Base-by-base conservation (phyloP, 2,329 filamentous ascomycete species). In the Pseudogymnoascus sp. region DNA sequence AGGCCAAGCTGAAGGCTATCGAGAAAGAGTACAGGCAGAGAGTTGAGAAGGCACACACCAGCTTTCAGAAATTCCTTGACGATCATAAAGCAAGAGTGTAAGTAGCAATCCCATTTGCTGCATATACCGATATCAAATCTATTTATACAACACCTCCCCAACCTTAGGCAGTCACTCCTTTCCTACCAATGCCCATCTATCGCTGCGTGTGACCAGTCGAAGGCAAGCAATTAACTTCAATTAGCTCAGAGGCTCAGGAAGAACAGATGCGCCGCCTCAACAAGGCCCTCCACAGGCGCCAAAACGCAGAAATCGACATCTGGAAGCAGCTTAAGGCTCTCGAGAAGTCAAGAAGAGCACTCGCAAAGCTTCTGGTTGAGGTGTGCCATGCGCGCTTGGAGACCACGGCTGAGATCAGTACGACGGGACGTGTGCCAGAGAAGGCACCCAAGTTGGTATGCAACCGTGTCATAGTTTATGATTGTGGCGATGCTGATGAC, bases 1-100 rank as follows among this genome's bases (percentile, higher is more conserved):
- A 72, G 17, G 62, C 66, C n/a, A 70, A 69, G 63, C 68, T 72
- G 7, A 71, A 67, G 23, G 61, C 62, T 21, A 68, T 74, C 31
- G 68, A 71, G 36, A 61, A 47, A 17, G 69, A 71, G 21, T 68
- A 69, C 38, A 62, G 65, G 15, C 67, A 68, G 42, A 65, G 64
- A 21, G 65, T 69, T 33, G 67, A 71, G 60, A 70, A 71, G 36
- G 57, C 68, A n/a, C 63, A 61, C 40, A 47, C 13, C 4, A 69
- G 64, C 61, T 67, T 74, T 62, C 66, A 70, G 50, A 57, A 61
- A 35, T 28, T 69, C 13, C 69, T 69, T 63, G 64, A 69, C 8
- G 62, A 50, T 57, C 67, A 68, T 35, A 68, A 68, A 47, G 62
- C 21, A 15, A 68, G 64, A 66, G 67, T 71, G 72, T 74, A 64